These are phyloP conservation scores for Salix exigua DNA, from an alignment of 345 rosid species.

Conservation along the genomic window DNA sequence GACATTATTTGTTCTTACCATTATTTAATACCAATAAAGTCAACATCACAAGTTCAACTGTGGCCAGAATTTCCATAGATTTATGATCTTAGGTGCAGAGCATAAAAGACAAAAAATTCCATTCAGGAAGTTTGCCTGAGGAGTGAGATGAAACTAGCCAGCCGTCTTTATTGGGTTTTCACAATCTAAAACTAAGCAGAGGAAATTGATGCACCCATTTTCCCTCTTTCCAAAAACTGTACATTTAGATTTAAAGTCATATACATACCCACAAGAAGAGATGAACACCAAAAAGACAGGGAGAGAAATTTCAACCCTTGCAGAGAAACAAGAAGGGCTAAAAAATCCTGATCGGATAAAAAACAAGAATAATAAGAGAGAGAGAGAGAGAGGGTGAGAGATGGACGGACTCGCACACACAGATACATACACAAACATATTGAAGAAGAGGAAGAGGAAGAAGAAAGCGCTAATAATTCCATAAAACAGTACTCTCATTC, in stretches of 20 bases:
- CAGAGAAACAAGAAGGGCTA: conserved; percentile 10
- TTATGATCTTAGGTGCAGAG: background rate
- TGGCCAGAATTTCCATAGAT: background rate
- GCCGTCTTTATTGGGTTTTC: background rate
- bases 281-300: background rate
- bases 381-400: background rate
- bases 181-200: background rate
- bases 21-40: background rate
- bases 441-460: background rate
- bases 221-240: background rate
- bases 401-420: background rate
- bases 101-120: background rate
- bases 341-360: background rate
- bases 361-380: background rate
- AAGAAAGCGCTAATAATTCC: conserved; percentile 3
- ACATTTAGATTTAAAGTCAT: conserved; percentile 5
- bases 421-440: background rate
- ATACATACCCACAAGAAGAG: background rate
- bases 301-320: background rate
- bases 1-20: too few relatives aligned
- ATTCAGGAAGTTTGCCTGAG: background rate
- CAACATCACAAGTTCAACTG: background rate
- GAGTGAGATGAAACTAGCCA: background rate
- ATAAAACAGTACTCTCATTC: conserved; percentile 8
- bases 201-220: background rate